Evolutionary conservation across 805 yeast species (phyloP).

Genomic region (Candida glaebosa): DNA sequence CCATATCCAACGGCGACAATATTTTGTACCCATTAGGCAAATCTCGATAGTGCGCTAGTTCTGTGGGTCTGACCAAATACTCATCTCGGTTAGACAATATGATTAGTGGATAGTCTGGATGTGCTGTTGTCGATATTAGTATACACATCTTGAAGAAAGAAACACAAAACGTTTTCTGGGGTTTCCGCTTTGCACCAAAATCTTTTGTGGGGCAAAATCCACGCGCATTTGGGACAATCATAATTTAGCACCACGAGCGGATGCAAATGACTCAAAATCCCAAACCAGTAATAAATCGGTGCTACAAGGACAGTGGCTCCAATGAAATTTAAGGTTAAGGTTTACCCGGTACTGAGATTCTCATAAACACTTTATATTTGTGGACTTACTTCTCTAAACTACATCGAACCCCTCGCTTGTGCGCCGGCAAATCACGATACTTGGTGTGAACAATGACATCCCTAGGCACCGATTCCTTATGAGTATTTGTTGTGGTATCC

Average conservation of each 20-base stretch:
- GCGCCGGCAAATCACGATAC: neutral
- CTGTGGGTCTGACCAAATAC: slow-evolving; percentile 69
- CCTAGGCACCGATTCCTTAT: no score
- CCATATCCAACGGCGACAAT: slow-evolving; percentile 72
- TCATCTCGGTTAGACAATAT: slow-evolving; percentile 87
- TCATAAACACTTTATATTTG: neutral
- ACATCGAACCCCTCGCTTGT: neutral
- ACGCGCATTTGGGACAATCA: neutral
- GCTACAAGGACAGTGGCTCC: neutral
- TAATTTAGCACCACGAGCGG: no score
- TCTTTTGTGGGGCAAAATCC: neutral
- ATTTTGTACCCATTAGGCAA: slow-evolving; percentile 36
- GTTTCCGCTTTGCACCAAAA: neutral
- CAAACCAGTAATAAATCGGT: neutral
- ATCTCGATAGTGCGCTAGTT: slow-evolving; percentile 40
- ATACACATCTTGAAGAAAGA: slow-evolving; percentile 63
- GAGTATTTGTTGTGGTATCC: no score
- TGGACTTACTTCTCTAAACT: neutral
- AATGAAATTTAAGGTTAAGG: neutral
- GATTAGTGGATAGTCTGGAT: slow-evolving; percentile 72
- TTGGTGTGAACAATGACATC: neutral
- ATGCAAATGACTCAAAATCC: neutral
- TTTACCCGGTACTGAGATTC: neutral
- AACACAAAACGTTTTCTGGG: neutral
- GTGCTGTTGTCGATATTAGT: slow-evolving; percentile 59